Conservation (phyloP, 192 early-diverging fungal species). For the Coemansia nantahalensis region DNA sequence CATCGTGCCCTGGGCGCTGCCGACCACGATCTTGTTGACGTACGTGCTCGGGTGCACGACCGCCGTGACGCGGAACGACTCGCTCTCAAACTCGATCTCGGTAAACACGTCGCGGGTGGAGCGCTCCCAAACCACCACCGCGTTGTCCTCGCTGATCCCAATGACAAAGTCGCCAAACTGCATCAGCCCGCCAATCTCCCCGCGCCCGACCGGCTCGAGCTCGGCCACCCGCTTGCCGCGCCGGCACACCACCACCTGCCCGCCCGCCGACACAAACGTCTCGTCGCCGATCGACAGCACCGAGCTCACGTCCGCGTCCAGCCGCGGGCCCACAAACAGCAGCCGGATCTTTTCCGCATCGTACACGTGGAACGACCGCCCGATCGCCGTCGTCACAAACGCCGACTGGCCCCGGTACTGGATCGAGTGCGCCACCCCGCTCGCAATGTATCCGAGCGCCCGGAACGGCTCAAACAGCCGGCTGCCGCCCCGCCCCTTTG, state of each 20-base stretch:
- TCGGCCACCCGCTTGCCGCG: constrained; percentile 50
- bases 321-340: constrained; percentile 73
- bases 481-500: constrained; percentile 17
- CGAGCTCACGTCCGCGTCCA: constrained; percentile 65
- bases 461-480: constrained; percentile 85
- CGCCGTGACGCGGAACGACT: constrained; percentile 65
- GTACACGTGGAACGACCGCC: constrained; percentile 86
- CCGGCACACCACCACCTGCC: constrained; percentile 60
- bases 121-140: constrained; percentile 74
- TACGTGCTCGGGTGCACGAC: constrained; percentile 95
- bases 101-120: constrained; percentile 68
- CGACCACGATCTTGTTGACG: constrained; percentile 93
- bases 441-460: constrained; percentile 87
- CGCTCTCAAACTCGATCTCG: constrained; percentile 67
- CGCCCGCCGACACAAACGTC: constrained; percentile 73
- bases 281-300: constrained; percentile 66
- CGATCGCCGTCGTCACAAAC: constrained; percentile 86
- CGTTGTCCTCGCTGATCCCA: constrained; percentile 77
- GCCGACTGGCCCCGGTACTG: constrained; percentile 71
- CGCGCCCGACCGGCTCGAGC: constrained; percentile 27
- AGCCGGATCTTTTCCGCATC: constrained; percentile 78
- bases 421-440: constrained; percentile 74
- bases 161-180: constrained; percentile 77
- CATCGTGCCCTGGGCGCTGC: constrained; percentile 79
- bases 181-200: constrained; percentile 59